Base-by-base conservation (phyloP, 257 asterid genomes). In the Jacaranda copaia region DNA sequence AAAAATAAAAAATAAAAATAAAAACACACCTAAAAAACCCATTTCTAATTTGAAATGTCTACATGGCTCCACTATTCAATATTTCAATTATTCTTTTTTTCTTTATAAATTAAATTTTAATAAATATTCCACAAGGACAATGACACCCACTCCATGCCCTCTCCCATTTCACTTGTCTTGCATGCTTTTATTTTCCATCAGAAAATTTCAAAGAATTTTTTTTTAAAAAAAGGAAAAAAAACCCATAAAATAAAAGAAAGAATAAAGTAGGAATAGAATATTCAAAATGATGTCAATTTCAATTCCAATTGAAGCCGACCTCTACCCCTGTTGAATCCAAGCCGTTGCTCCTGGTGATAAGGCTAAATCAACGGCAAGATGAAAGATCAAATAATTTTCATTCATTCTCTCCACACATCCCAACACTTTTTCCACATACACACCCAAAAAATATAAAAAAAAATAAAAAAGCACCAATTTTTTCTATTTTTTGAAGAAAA, bases 281-380 rank as follows among this genome's bases (percentile, higher is more conserved):
- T 80, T 65, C 75, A 79, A 56, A 25, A 64, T 79, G 1, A 52
- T 64, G 79, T 74, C 78, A n/a, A 80, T 74, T 59, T 80, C 82
- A 68, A 73, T 74, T 70, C 83, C 78, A 77, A 61, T 40, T 53
- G 79, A 80, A 81, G 77, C 73, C 56, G 70, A 68, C 81, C 71
- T 45, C 49, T 9, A 18, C 57, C 25, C 45, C 43, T 13, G 8
- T n/a, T 58, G 35, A 79, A 79, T 81, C 84, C 43, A 2, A 61
- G 87, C 81, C 85, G 77, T 80, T 39, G 57, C 25, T 77, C 65
- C 58, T 64, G 53, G 74, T 82, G 88, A 85, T 80, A 85, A 82
- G 83, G 81, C 81, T 70, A 42, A 4, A 74, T 76, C 69, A 70
- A 74, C 58, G 83, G 79, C 16, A 11, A 36, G 64, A 38, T 59